phyloP scores from a whole-genome alignment of 2,329 filamentous ascomycete genomes.

The Botrytis byssoidea region DNA sequence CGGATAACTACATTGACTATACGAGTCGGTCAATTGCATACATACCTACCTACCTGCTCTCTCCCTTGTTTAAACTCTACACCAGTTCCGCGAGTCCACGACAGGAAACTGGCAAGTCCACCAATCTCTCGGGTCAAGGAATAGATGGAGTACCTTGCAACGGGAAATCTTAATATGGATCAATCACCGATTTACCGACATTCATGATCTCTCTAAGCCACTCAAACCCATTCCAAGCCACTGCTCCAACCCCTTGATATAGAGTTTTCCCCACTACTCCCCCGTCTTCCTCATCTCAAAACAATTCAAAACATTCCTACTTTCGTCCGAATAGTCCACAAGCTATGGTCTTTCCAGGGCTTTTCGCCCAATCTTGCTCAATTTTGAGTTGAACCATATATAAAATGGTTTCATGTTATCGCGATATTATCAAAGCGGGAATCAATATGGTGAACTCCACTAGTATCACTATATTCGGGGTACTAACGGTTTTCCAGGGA shows the following conservation, averaged over 20 bases:
- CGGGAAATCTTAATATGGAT: conserved; percentile 8
- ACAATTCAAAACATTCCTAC: neutral
- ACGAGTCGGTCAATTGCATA: neutral
- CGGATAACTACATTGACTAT: neutral
- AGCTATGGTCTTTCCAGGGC: neutral
- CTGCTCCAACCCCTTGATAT: conserved; percentile 5
- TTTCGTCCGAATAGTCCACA: neutral
- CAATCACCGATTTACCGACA: conserved; percentile 10
- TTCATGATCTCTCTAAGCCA: neutral
- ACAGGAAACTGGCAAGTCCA: neutral
- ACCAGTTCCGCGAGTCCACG: neutral
- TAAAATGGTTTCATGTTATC: neutral
- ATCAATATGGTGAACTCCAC: neutral
- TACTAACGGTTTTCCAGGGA: neutral
- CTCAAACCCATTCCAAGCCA: neutral
- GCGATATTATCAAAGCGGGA: neutral
- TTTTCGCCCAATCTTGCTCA: neutral
- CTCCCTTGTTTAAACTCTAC: neutral
- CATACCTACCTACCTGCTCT: neutral
- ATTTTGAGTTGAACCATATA: conserved; percentile 2
- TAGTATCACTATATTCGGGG: neutral
- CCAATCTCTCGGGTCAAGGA: neutral
- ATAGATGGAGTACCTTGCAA: neutral
- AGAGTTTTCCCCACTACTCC: neutral
- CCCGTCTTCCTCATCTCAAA: neutral